Base-by-base conservation (phyloP, 73 alveolate genomes). In the Paramecium biaurelia region DNA sequence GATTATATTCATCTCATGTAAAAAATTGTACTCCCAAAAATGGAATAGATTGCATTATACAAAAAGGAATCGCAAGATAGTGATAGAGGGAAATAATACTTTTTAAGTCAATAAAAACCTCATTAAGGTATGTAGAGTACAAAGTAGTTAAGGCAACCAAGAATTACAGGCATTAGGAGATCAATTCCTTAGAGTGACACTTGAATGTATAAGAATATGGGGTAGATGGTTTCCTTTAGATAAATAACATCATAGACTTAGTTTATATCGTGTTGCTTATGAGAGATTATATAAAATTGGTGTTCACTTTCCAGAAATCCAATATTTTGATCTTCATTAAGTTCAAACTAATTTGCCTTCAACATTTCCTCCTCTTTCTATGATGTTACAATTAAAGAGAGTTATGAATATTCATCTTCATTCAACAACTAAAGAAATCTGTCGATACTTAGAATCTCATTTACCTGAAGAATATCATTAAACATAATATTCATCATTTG, bases 201-300 rank as follows among this genome's bases (percentile, higher is more conserved):
- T 79, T 4, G 90, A 79, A 23, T 79, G 90, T 79, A 79, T 79
- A 43, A 9, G 76, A 42, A 42, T 79, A 2, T 79, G 90, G 90
- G 56, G 74, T 20, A 79, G 56, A 79, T 79, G 90, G 90, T 79
- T 79, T 34, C 90, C 90, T 5, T 79, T 79, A 42, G 86, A 72
- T 37, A 32, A 72, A 72, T 35, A 72, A 37, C 58, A 72, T 20
- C 86, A 72, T 72, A 30, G 56, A 5, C 38, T 72, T 12, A 72
- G 86, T 72, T 72, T 35, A 72, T 72, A 72, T 72, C 56, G 58
- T 32, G 86, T 72, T 34, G 32, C 86, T 5, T 38, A 35, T 32
- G 86, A 72, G 34, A 72, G 58, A 38, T 37, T 72, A 37, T 38
- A 15, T 37, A 72, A 72, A 34, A 34, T 35, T 1, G 86, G 86